phyloP scores from a whole-genome alignment of 495 filamentous ascomycete genomes.

The Aspergillus steynii region DNA sequence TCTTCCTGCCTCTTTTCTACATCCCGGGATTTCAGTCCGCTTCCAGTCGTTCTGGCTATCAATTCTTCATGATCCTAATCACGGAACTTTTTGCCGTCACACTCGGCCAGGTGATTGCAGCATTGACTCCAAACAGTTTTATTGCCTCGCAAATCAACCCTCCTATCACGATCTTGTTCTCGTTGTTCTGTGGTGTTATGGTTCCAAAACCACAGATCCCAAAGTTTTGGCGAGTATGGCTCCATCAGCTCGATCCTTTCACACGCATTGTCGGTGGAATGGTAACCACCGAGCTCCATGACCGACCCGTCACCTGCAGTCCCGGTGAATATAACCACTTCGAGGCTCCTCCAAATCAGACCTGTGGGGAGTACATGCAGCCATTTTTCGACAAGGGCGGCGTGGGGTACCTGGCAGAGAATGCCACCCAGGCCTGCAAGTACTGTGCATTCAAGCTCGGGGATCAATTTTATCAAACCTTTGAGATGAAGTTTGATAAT shows the following conservation, averaged over 20 bases:
- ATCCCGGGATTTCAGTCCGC: constrained; percentile 62
- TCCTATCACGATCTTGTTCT: constrained; percentile 47
- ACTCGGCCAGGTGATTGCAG: constrained; percentile 66
- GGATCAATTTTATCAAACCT: constrained; percentile 70
- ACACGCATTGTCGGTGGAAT: constrained; percentile 79
- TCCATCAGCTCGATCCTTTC: constrained; percentile 83
- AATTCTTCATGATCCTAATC: constrained; percentile 79
- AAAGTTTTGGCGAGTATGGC: constrained; percentile 74
- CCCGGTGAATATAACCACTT: constrained; percentile 61
- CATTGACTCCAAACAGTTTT: constrained; percentile 68
- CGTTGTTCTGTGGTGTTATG: constrained; percentile 78
- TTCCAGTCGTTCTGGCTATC: constrained; percentile 67
- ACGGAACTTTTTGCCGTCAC: constrained; percentile 77
- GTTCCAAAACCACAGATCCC: constrained; percentile 76
- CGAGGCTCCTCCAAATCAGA: constrained; percentile 56
- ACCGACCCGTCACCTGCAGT: constrained; percentile 58
- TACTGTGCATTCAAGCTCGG: constrained; percentile 79
- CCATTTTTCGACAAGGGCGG: constrained; percentile 64
- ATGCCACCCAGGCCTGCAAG: constrained; percentile 61
- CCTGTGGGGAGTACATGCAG: constrained; percentile 74
- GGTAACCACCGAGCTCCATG: constrained; percentile 72
- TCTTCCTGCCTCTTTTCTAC: constrained; percentile 77
- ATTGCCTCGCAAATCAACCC: constrained; percentile 74
- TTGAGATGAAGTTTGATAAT: constrained; percentile 63
- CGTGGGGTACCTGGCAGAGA: constrained; percentile 62